phyloP scores from a whole-genome alignment of 164 flowering plant species.

The Magnolia changhungtana region DNA sequence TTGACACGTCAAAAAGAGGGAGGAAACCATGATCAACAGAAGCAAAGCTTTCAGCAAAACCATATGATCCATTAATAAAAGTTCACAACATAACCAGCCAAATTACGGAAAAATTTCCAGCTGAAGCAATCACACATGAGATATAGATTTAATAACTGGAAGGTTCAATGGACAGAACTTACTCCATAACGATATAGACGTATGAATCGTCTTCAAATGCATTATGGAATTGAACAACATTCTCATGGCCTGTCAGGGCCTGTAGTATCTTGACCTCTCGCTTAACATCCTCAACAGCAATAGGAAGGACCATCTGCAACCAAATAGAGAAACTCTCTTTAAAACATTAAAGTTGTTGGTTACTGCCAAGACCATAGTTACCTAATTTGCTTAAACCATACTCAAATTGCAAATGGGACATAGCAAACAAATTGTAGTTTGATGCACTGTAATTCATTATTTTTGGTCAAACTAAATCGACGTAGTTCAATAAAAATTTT shows the following conservation, averaged over 20 bases:
- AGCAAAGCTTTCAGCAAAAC: too few species aligned
- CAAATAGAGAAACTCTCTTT: slow-evolving; percentile 11
- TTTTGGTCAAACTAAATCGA: too few species aligned
- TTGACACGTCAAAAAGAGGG: not conserved
- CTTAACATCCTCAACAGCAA: slow-evolving; percentile 98
- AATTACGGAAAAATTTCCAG: not conserved
- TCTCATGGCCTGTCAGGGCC: slow-evolving; percentile 89
- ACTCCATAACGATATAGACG: slow-evolving; percentile 98
- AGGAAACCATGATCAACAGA: not conserved
- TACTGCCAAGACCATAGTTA: too few species aligned
- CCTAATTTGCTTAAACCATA: too few species aligned
- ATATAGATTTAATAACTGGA: not conserved
- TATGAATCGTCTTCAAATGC: slow-evolving; percentile 90
- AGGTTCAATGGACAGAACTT: slow-evolving; percentile 26
- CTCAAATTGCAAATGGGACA: too few species aligned
- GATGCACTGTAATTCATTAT: too few species aligned
- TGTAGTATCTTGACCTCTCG: slow-evolving; percentile 92
- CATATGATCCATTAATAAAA: not conserved
- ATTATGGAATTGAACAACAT: slow-evolving; percentile 87
- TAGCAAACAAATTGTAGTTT: too few species aligned
- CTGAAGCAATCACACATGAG: not conserved
- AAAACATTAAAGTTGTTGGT: too few species aligned
- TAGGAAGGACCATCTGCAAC: slow-evolving; percentile 92
- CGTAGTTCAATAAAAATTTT: too few species aligned
- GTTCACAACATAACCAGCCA: not conserved